Evolutionary conservation across 1,139 yeast species (phyloP), one percentile per base, ranked within the genome.

Genomic region (Candida pseudoviswanathii): DNA sequence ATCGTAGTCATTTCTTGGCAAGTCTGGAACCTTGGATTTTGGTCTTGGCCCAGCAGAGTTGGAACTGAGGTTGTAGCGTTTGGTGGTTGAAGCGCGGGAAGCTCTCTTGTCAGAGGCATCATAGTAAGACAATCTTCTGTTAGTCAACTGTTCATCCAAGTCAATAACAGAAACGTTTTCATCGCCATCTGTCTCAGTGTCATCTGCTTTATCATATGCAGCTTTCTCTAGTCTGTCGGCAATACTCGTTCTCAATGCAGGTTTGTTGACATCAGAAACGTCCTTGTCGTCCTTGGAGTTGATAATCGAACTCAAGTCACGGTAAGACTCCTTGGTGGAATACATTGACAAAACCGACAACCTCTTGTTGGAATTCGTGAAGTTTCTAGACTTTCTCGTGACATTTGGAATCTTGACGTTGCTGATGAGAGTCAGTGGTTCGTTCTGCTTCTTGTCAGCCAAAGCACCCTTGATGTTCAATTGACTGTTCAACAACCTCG

Each of bases 371-470:
- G 85, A 81, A 48, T 77, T 77, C 40, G 85, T 78, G 63, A 81
- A 85, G 51, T 81, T 75, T 60, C 82, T 77, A 2, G 89, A 84
- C 59, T 82, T 82, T 64, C 90, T 79, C 0, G 90, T 82, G 32
- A 85, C 89, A 55, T 81, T 82, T 25, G 92, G 92, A 51, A 86
- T 82, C 50, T 75, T 77, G 39, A 86, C 84, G 54, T 82, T 85
- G 10, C 87, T 80, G 46, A 86, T 74, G 39, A 75, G 64, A 1
- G 80, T 74, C 50, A 66, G 65, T 22, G 63, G 67, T 26, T 55
- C 58, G 24, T 32, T 31, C n/a, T 25, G 42, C 31, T 26, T 33
- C 43, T 53, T 50, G 45, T 57, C 58, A 51, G 60, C 58, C 32
- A 66, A 64, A 22, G 62, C 59, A 9, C 67, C 68, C 36, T 65